phyloP scores from a whole-genome alignment of 2,329 filamentous ascomycete species.

The Colletotrichum somersetense region DNA sequence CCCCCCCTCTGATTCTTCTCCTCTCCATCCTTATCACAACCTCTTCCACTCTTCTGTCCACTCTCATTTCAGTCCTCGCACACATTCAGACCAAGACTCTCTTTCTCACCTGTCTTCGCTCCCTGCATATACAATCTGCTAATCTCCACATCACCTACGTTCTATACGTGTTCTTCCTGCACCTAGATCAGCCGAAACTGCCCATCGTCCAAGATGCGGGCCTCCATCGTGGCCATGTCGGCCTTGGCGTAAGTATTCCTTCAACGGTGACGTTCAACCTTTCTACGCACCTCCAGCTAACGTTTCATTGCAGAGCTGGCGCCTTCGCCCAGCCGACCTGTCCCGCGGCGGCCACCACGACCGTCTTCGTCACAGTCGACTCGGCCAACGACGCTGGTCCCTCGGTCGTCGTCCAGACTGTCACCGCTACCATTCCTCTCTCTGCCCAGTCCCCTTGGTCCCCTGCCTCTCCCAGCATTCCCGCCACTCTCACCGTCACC shows the following conservation, averaged over 20 bases:
- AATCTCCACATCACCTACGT: constrained; percentile 31
- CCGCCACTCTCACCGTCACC: constrained; percentile 41
- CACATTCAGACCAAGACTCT: constrained; percentile 6
- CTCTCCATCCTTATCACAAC: constrained; percentile 19
- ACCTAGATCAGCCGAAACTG: constrained; percentile 42
- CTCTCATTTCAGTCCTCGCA: constrained; percentile 28
- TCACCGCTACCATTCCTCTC: constrained; percentile 34
- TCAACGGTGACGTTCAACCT: neutral
- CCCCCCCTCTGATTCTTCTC: neutral
- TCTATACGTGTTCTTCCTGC: constrained; percentile 11
- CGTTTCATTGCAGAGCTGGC: constrained; percentile 41
- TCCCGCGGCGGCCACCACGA: constrained; percentile 54
- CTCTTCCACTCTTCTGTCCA: constrained; percentile 19
- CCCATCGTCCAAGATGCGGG: constrained; percentile 54
- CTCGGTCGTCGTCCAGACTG: constrained; percentile 31
- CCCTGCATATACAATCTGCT: constrained; percentile 32
- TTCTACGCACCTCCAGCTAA: constrained; percentile 32
- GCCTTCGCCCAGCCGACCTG: constrained; percentile 48
- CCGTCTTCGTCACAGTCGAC: constrained; percentile 63
- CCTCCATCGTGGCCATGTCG: constrained; percentile 52
- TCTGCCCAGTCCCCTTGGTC: constrained; percentile 30
- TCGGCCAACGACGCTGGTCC: constrained; percentile 47
- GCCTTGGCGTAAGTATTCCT: constrained; percentile 51
- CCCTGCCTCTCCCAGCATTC: constrained; percentile 40
- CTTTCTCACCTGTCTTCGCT: constrained; percentile 29